Evolutionary conservation across 805 yeast genomes (phyloP).

Genomic region (Grigorovia yakushimaensis): DNA sequence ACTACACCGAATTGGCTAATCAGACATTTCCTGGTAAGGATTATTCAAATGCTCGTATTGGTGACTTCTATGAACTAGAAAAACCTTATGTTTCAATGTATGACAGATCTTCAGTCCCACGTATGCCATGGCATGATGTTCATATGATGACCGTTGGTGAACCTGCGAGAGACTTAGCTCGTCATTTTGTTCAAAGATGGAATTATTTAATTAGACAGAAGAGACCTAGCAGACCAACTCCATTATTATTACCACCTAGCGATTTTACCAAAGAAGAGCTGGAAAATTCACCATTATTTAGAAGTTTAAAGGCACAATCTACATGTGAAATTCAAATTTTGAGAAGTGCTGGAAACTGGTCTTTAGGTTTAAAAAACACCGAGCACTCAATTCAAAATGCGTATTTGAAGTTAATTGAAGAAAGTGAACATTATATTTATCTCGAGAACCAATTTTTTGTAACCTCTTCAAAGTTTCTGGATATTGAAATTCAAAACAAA

Average conservation of each 20-base stretch:
- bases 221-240: constrained; percentile 89
- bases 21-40: constrained; percentile 92
- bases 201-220: constrained; percentile 86
- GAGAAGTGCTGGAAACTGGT: constrained; percentile 90
- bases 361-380: constrained; percentile 72
- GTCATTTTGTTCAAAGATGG: constrained; percentile 98
- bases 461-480: constrained; percentile 80
- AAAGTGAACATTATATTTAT: constrained; percentile 86
- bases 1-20: constrained; percentile 37
- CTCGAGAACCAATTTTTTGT: constrained; percentile 94
- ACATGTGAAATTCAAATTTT: constrained; percentile 87
- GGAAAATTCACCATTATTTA: constrained; percentile 36
- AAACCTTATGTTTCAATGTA: constrained; percentile 88
- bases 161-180: constrained; percentile 81
- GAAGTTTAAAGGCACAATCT: constrained; percentile 45
- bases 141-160: constrained; percentile 95
- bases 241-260: constrained; percentile 84
- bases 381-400: constrained; percentile 92
- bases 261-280: constrained; percentile 72
- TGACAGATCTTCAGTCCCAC: constrained; percentile 67
- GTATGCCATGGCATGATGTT: constrained; percentile 99
- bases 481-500: constrained; percentile 72
- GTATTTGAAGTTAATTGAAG: constrained; percentile 79
- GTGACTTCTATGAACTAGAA: constrained; percentile 73
- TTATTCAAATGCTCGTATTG: constrained; percentile 89